A percentile compares a stretch with the other conserved stretches of the same genome.
These are phyloP conservation scores for Theileria parva DNA, from an alignment of 169 alveolate genomes.

Conservation along the genomic window DNA sequence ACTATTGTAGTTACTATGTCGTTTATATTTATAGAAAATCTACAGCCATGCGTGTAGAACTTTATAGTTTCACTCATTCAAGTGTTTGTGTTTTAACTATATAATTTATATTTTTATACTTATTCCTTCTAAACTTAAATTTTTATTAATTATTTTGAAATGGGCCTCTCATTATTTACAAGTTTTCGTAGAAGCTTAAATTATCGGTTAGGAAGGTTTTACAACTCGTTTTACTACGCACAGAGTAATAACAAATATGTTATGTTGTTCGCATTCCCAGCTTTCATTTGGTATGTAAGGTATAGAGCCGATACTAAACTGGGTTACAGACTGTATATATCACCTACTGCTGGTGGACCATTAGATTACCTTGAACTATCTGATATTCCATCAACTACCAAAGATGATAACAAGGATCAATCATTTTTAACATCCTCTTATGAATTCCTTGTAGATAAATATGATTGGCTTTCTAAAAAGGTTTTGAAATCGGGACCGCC, in stretches of 20 bases:
- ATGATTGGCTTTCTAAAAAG: constrained; percentile 22
- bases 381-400: background rate
- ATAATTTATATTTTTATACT: too few relatives aligned
- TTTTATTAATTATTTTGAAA: background rate
- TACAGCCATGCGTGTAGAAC: background rate
- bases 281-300: constrained; percentile 77
- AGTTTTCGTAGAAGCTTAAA: constrained; percentile 68
- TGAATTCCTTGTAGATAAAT: constrained; percentile 24
- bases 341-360: constrained; percentile 70
- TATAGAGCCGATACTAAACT: constrained; percentile 82
- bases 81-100: background rate
- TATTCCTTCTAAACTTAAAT: background rate
- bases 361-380: constrained; percentile 49
- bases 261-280: constrained; percentile 78
- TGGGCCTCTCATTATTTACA: constrained; percentile 26
- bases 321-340: constrained; percentile 75
- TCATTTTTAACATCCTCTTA: constrained; percentile 3
- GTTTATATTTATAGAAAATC: background rate
- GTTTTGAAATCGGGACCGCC: constrained; percentile 43
- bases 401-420: constrained; percentile 10
- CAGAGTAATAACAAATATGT: constrained; percentile 83
- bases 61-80: background rate
- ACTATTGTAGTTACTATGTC: background rate
- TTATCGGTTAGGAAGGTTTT: constrained; percentile 75
- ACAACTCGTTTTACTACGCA: constrained; percentile 82